A percentile compares a stretch with the other conserved stretches of the same genome.
Conservation (phyloP, 2,329 filamentous ascomycete genomes). For the Botrytis medusae region DNA sequence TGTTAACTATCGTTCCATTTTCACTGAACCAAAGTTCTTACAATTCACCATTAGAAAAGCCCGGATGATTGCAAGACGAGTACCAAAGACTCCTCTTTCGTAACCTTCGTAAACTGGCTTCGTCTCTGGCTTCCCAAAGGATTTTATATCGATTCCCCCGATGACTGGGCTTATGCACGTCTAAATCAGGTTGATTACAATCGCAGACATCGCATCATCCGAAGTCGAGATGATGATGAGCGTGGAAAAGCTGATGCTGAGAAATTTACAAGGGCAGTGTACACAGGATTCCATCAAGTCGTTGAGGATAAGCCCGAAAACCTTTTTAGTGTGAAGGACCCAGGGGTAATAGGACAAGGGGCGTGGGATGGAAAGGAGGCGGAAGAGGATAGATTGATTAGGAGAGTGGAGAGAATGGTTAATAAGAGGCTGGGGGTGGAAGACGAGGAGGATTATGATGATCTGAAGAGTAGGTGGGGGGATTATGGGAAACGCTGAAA, state of each 20-base stretch:
- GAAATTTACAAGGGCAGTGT: background rate
- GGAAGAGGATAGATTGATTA: background rate
- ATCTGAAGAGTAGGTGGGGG: background rate
- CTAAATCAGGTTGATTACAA: background rate
- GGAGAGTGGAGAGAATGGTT: background rate
- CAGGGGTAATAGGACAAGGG: background rate
- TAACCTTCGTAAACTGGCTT: background rate
- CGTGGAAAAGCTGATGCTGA: background rate
- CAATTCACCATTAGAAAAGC: background rate
- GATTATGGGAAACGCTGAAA: background rate
- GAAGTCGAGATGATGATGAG: background rate
- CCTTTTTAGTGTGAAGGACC: background rate
- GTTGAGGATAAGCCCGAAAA: background rate
- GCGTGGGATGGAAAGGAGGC: background rate
- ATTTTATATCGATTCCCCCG: background rate
- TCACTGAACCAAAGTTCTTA: background rate
- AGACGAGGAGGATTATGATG: background rate
- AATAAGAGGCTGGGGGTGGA: background rate
- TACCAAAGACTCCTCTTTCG: background rate
- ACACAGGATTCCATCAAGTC: background rate
- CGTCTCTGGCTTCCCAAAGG: background rate
- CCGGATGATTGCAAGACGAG: background rate
- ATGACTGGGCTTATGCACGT: background rate
- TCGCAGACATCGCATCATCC: background rate
- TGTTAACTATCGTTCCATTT: background rate